Evolutionary conservation across 2,329 filamentous ascomycete genomes (phyloP).

Genomic region (Aspergillus japonicus): DNA sequence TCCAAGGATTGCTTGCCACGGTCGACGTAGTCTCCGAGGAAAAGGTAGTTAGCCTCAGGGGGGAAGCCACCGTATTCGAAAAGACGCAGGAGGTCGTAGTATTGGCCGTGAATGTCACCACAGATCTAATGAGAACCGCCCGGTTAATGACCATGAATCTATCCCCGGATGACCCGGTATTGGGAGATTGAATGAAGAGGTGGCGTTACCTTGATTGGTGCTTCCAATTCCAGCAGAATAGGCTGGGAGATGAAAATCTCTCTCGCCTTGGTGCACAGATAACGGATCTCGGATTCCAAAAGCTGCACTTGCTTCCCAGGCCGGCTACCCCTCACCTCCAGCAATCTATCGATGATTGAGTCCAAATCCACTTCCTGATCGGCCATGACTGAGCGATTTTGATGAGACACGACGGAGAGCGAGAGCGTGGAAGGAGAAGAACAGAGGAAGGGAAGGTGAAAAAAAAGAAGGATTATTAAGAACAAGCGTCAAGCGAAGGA

Average conservation of each 20-base stretch:
- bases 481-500: conserved; percentile 20
- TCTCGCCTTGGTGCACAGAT: conserved; percentile 94
- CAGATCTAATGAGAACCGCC: conserved; percentile 69
- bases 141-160: conserved; percentile 16
- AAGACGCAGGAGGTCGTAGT: conserved; percentile 93
- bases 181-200: neutral
- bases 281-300: conserved; percentile 92
- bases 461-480: conserved; percentile 23
- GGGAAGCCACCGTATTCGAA: conserved; percentile 99
- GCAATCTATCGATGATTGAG: conserved; percentile 96
- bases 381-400: conserved; percentile 60
- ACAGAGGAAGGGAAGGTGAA: conserved; percentile 16
- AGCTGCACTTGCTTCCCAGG: conserved; percentile 98
- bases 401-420: conserved; percentile 27
- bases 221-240: conserved; percentile 94
- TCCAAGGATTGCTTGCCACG: conserved; percentile 98
- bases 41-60: conserved; percentile 98
- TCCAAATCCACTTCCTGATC: conserved; percentile 94
- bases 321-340: conserved; percentile 96
- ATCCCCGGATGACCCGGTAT: neutral
- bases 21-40: conserved; percentile 98
- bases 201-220: conserved; percentile 85
- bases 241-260: conserved; percentile 99
- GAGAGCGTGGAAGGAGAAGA: conserved; percentile 16
- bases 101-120: conserved; percentile 98